Base-by-base conservation (phyloP, 257 asterid genomes). In the Solanum dulcamara region DNA sequence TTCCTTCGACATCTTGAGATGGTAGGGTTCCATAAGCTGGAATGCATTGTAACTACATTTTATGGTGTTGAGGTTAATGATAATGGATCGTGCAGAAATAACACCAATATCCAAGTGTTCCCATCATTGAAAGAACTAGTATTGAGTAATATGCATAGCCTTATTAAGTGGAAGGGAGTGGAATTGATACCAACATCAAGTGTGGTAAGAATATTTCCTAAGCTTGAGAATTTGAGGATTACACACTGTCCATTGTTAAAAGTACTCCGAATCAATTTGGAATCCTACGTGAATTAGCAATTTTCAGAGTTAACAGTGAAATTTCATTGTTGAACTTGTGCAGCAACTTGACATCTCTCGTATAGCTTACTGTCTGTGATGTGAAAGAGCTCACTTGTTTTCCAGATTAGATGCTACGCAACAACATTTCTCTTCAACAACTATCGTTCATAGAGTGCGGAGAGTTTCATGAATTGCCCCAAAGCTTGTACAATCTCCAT, bases 201-300 rank as follows among this genome's bases (percentile, higher is more conserved):
- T 38, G 53, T 32, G 13, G 81, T 15, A 22, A n/a, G 33, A 7
- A 80, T 64, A 6, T 91, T 89, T 83, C 89, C 92, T 12, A 0
- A 18, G 50, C 90, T 88, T 32, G 74, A 89, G 38, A 6, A 37
- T 5, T 37, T 71, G 80, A 37, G 5, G 0, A 51, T 90, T 46
- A 0, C 0, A 0, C 2, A 18, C 0, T 90, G 90, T 48, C 40
- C 20, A 22, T 5, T 71, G 5, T 60, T 90, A 72, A 37, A 46
- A 81, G 32, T 9, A 57, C 83, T 80, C 91, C 91, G 15, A 85
- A 84, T 85, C 85, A 57, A 64, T 85, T 89, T 33, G 85, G 86
- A 15, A 35, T 85, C 59, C 88, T 91, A 0, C 50, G 84, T 30
- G 5, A 53, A 38, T 74, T 88, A 77, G 0, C 0, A 0, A 60